Evolutionary conservation across 805 yeast species (phyloP).

Genomic region (Ogataea ramenticola): DNA sequence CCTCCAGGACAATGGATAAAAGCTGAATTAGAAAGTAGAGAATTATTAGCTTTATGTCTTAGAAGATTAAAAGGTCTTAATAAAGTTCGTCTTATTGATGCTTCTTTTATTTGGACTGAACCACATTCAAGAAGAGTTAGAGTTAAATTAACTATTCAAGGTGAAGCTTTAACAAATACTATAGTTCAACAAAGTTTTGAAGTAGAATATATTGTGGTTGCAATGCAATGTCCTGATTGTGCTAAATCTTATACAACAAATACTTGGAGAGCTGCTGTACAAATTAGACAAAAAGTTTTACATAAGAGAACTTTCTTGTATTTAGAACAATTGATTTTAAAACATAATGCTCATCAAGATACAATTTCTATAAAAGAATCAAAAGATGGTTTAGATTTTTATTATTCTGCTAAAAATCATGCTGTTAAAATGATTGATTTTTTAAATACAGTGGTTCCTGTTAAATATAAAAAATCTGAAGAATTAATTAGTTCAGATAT

Average conservation of each 20-base stretch:
- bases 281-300: constrained; percentile 93
- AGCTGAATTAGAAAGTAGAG: constrained; percentile 89
- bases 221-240: constrained; percentile 98
- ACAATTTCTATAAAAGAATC: constrained; percentile 90
- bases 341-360: constrained; percentile 87
- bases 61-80: constrained; percentile 82
- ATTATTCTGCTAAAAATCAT: constrained; percentile 79
- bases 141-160: constrained; percentile 89
- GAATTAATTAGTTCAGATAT: constrained; percentile 89
- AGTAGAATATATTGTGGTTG: constrained; percentile 87
- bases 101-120: constrained; percentile 96
- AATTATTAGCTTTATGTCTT: constrained; percentile 82
- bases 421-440: constrained; percentile 94
- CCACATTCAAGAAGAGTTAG: constrained; percentile 96
- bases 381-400: constrained; percentile 92
- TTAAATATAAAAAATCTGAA: constrained; percentile 75
- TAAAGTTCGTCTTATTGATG: constrained; percentile 84
- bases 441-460: constrained; percentile 76
- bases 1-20: constrained; percentile 93
- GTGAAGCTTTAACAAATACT: constrained; percentile 90
- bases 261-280: constrained; percentile 98
- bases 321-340: constrained; percentile 90
- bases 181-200: constrained; percentile 91
- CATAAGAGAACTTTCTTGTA: constrained; percentile 96
- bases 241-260: constrained; percentile 94